These are phyloP conservation scores for Auriscalpium orientale DNA, from an alignment of 768 basidiomycete genomes.

Conservation along the genomic window DNA sequence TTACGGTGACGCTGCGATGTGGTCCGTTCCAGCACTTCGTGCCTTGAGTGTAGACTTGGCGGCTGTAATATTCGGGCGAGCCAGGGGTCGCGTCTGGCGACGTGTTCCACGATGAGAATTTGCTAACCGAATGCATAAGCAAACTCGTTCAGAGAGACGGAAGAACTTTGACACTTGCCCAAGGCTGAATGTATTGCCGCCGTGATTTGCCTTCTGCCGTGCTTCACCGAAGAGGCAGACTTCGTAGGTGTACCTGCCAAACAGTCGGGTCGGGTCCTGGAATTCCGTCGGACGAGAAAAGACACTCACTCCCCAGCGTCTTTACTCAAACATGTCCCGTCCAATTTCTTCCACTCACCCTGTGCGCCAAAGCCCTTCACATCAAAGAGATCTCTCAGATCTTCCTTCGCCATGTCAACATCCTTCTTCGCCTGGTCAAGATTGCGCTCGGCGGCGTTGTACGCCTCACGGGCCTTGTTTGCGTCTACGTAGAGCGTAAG, in stretches of 20 bases:
- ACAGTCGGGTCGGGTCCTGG: background rate
- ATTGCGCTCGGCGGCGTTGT: conserved; percentile 54
- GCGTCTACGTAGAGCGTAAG: conserved; percentile 35
- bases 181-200: conserved; percentile 66
- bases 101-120: conserved; percentile 77
- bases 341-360: conserved; percentile 96
- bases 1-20: conserved; percentile 71
- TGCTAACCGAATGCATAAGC: conserved; percentile 30
- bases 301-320: conserved; percentile 82
- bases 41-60: conserved; percentile 77
- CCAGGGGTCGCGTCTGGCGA: conserved; percentile 49
- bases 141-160: background rate
- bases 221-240: conserved; percentile 87
- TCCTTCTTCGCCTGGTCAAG: conserved; percentile 47
- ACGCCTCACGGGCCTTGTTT: conserved; percentile 52
- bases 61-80: conserved; percentile 66
- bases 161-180: conserved; percentile 50
- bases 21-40: conserved; percentile 97
- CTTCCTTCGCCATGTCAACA: conserved; percentile 44
- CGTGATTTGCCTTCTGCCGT: conserved; percentile 80
- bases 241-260: conserved; percentile 81
- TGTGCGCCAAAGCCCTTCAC: conserved; percentile 60
- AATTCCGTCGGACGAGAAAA: background rate
- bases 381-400: conserved; percentile 61
- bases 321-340: conserved; percentile 70